Base-by-base conservation (phyloP, 2,329 filamentous ascomycete genomes). In the Aureobasidium sp. region DNA sequence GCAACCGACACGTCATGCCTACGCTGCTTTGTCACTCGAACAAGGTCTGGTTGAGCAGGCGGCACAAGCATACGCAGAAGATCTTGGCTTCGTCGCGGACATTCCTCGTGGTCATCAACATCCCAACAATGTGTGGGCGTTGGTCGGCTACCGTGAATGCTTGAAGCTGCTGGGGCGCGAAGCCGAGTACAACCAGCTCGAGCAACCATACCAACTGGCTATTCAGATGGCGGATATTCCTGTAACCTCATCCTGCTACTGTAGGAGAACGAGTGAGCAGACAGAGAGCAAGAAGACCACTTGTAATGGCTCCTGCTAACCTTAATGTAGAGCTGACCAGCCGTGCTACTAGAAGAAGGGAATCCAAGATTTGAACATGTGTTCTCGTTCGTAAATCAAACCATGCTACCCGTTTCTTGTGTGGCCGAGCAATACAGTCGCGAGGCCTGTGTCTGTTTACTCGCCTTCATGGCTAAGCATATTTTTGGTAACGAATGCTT, bases 61-160 rank as follows among this genome's bases (percentile, higher is more conserved):
- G 8, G 68, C 70, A 8, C 66, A 68, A 12, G 73, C 71, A 11
- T 77, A 77, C 44, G 71, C 68, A 20, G 75, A 72, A 8, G 76
- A 78, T 67, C 67, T 78, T 12, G 76, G 76, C 0, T 70, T 77
- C 15, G 72, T 76, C 49, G 69, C 75, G 22, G 81, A 79, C 0
- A 71, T 90, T 2, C 85, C 87, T 0, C 78, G 88, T 20, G 82
- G 87, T 0, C 76, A 84, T 53, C 82, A 83, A 64, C 88, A 91
- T 72, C 86, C 83, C 6, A 86, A 86, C 57, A 91, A 92, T 66
- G 84, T 91, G 0, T 91, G 88, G 89, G 82, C 87, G 3, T 72
- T 91, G 64, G 86, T 89, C 67, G 89, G 88, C 0, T 87, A 85
- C 66, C 81, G 89, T 65, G 88, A 91, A 73, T 89, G 88, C 68